A percentile compares a stretch with the other conserved stretches of the same genome.
These are phyloP conservation scores for Mycena galericulata DNA, from an alignment of 768 basidiomycete species.

Conservation along the genomic window DNA sequence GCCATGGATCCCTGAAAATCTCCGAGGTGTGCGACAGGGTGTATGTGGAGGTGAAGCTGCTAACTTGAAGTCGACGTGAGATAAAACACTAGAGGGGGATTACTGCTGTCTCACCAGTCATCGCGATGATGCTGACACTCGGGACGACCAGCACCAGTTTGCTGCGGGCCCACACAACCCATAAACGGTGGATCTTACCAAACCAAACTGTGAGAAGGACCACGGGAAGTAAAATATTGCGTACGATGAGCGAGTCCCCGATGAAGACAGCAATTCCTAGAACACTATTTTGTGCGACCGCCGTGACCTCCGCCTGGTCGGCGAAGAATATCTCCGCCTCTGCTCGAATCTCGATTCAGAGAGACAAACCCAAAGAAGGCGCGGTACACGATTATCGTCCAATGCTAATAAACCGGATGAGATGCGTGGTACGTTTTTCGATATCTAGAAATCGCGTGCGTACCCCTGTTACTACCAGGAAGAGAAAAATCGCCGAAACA, in stretches of 20 bases:
- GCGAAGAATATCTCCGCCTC: slow-evolving; percentile 7
- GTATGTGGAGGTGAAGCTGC: background rate
- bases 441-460: too few species aligned
- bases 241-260: slow-evolving; percentile 23
- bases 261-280: background rate
- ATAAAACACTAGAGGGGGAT: too few species aligned
- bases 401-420: slow-evolving; percentile 9
- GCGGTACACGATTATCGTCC: background rate
- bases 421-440: too few species aligned
- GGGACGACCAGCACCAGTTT: slow-evolving; percentile 9
- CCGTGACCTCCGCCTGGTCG: background rate
- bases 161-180: slow-evolving; percentile 18
- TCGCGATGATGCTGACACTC: background rate
- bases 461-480: slow-evolving; percentile 8
- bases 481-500: slow-evolving; percentile 10
- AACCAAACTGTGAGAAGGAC: background rate
- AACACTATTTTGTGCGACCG: background rate
- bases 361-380: slow-evolving; percentile 7
- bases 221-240: background rate
- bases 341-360: background rate
- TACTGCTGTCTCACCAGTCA: background rate
- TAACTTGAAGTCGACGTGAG: background rate
- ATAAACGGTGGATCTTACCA: slow-evolving; percentile 18
- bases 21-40: too few species aligned
- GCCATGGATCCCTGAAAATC: background rate